A percentile compares a stretch with the other conserved stretches of the same genome.
phyloP scores from a whole-genome alignment of 202 grass and related monocot species.

The Brachypodium distachyon region DNA sequence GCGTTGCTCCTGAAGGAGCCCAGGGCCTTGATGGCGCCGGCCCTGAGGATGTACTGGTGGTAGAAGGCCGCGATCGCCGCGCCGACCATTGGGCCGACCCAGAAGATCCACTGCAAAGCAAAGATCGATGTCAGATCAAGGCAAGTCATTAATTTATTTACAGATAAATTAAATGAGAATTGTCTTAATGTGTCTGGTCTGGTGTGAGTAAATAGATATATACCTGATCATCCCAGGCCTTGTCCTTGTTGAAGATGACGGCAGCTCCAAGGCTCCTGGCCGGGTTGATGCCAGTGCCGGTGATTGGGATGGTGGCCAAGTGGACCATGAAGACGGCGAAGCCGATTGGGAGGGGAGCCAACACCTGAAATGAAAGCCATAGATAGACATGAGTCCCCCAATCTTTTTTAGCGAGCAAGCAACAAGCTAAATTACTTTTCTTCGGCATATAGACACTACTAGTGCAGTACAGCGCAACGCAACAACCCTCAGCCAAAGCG shows the following conservation, averaged over 20 bases:
- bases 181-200: no score
- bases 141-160: no score
- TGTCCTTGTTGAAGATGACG: slow-evolving; percentile 55
- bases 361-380: slow-evolving; percentile 31
- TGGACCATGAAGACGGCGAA: slow-evolving; percentile 97
- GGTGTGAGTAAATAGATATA: neutral
- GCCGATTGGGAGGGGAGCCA: slow-evolving; percentile 81
- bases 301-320: slow-evolving; percentile 77
- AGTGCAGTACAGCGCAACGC: neutral
- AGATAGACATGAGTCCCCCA: neutral
- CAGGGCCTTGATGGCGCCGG: slow-evolving; percentile 77
- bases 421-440: neutral
- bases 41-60: slow-evolving; percentile 80
- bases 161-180: no score
- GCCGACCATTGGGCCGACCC: slow-evolving; percentile 59
- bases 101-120: slow-evolving; percentile 71
- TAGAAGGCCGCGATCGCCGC: slow-evolving; percentile 58
- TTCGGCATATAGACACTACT: no score
- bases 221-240: slow-evolving; percentile 81
- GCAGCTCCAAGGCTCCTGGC: slow-evolving; percentile 69
- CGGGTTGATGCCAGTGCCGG: slow-evolving; percentile 84
- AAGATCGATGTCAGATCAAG: neutral
- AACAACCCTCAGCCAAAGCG: neutral
- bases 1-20: slow-evolving; percentile 88
- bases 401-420: neutral